Evolutionary conservation across 1,139 yeast genomes (phyloP).

Genomic region (Cylindricascospora bacillispora): DNA sequence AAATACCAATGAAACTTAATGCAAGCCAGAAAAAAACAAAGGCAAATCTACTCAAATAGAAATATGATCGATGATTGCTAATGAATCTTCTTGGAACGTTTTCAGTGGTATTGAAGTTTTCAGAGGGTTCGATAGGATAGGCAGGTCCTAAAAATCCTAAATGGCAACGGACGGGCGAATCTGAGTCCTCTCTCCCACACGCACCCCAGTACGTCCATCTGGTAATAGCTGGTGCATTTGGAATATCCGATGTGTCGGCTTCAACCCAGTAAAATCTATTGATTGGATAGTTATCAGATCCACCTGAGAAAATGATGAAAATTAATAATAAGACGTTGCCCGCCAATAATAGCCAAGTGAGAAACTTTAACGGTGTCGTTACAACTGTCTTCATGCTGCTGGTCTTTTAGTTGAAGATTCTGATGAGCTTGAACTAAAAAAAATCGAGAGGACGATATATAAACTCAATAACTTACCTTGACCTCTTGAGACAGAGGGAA

Average conservation of each 20-base stretch:
- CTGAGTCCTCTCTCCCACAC: constrained; percentile 30
- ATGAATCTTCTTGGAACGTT: constrained; percentile 48
- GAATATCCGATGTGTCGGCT: constrained; percentile 50
- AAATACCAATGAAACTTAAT: constrained; percentile 42
- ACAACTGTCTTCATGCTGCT: no score
- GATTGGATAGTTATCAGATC: constrained; percentile 47
- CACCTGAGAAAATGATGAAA: constrained; percentile 54
- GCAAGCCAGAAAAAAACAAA: constrained; percentile 56
- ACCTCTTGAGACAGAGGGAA: no score
- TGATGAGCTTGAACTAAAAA: no score
- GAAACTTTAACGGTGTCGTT: constrained; percentile 4
- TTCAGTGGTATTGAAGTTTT: constrained; percentile 46
- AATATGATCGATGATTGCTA: constrained; percentile 44
- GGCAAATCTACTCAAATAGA: constrained; percentile 56
- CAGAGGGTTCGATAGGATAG: constrained; percentile 60
- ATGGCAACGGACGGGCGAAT: constrained; percentile 14
- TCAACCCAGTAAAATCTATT: constrained; percentile 57
- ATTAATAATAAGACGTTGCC: constrained; percentile 43
- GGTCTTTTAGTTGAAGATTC: no score
- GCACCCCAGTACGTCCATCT: constrained; percentile 85
- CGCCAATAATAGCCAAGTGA: constrained; percentile 21
- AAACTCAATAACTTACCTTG: no score
- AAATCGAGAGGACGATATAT: no score
- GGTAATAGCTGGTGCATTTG: constrained; percentile 40
- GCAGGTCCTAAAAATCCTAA: constrained; percentile 35